Evolutionary conservation across 2,329 filamentous ascomycete genomes (phyloP).

Genomic region (Aspergillus terreus): DNA sequence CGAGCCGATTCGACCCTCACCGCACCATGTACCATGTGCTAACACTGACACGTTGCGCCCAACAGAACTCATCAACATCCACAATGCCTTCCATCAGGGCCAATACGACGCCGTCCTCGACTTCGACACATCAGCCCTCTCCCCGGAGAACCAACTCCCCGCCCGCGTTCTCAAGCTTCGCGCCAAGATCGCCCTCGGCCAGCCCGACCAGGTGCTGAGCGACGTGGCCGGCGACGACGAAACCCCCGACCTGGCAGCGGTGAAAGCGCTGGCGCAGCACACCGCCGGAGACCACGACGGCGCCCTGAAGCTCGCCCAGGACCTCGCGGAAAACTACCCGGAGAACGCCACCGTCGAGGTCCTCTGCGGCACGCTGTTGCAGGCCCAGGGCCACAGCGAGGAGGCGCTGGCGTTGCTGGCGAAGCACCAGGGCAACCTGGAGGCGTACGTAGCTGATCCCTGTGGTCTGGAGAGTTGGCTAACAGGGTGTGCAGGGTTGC

Average conservation of each 20-base stretch:
- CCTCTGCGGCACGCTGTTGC: conserved; percentile 74
- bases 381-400: conserved; percentile 75
- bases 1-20: conserved; percentile 3
- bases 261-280: conserved; percentile 70
- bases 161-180: conserved; percentile 76
- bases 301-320: conserved; percentile 62
- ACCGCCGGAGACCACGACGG: conserved; percentile 57
- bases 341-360: conserved; percentile 82
- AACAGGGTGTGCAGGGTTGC: conserved; percentile 56
- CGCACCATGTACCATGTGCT: background rate
- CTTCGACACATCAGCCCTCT: conserved; percentile 78
- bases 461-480: background rate
- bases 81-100: conserved; percentile 66
- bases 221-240: conserved; percentile 62
- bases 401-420: conserved; percentile 75
- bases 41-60: conserved; percentile 14
- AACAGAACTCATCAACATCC: conserved; percentile 63
- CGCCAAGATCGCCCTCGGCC: conserved; percentile 76
- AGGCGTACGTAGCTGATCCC: conserved; percentile 58
- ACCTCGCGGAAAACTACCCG: conserved; percentile 61
- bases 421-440: conserved; percentile 77
- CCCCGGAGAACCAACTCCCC: conserved; percentile 70
- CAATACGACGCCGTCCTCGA: conserved; percentile 84
- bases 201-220: conserved; percentile 68
- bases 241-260: conserved; percentile 70